Base-by-base conservation (phyloP, 139 green algal genomes). In the Chlamydomonas asymmetrica region DNA sequence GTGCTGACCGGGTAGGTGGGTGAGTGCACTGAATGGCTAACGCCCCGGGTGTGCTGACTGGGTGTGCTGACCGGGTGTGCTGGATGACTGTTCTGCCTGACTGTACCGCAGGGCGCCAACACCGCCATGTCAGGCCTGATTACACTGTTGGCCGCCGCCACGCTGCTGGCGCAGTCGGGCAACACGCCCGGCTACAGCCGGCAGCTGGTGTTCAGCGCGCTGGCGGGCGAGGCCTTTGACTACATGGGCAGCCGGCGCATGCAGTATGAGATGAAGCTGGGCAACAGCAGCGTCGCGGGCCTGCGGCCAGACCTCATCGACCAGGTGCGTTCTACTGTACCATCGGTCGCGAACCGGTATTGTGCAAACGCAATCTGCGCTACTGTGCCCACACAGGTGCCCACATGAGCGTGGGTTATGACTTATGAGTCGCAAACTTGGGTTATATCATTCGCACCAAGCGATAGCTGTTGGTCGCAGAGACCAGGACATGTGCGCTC, bases 201-300 rank as follows among this genome's bases (percentile, higher is more conserved):
- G 59, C 81, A 78, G 29, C 65, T 96, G 35, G 79, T 90, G 35
- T 93, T 96, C 57, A 52, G 74, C 22, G 88, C 91, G 4, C 79
- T 96, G 31, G 56, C 65, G 23, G 89, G 89, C 4, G 93, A 97
- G 82, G 57, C 83, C 3, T 94, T 87, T 80, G 91, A 72, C 70
- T 91, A 89, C 66, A 90, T 93, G 87, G 92, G 91, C 48, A 88
- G 75, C 39, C 73, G 81, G 63, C 77, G 89, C 38, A 70, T 97
- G 62, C 80, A 95, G 56, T 94, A 82, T 74, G 91, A 97, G 59
- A 78, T 93, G 66, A 16, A 74, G 7, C 49, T 63, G 34, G 56
- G 68, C 64, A 66, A 73, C 27, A 73, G 31, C 31, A 77, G 63
- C 60, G 68, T 76, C n/a, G 65, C 43, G 0, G 89, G 85, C 0